A percentile compares a stretch with the other conserved stretches of the same genome.
phyloP scores from a whole-genome alignment of 1,284 basidiomycete genomes.

The Cryptococcus depauperatus region DNA sequence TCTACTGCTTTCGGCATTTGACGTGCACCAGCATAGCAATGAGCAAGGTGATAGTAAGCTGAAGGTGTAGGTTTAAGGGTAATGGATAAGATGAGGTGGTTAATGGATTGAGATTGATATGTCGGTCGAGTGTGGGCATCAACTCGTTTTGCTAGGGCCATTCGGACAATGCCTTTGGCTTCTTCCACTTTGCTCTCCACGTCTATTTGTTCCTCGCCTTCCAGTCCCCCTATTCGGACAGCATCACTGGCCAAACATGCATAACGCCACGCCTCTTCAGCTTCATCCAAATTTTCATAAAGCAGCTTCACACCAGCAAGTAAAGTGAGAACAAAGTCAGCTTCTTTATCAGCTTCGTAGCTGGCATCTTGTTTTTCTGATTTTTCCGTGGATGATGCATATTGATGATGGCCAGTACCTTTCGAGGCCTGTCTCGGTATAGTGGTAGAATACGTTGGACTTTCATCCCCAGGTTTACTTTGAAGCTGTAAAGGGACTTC shows the following conservation, averaged over 20 bases:
- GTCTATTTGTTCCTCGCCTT: slow-evolving; percentile 2
- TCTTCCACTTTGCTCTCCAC: slow-evolving; percentile 35
- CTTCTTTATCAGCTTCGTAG: slow-evolving; percentile 51
- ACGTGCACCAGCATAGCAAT: slow-evolving; percentile 64
- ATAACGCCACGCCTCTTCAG: slow-evolving; percentile 43
- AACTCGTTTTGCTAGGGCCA: slow-evolving; percentile 52
- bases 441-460: slow-evolving; percentile 17
- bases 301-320: slow-evolving; percentile 68
- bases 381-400: slow-evolving; percentile 9
- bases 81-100: slow-evolving; percentile 54
- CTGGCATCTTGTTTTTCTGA: slow-evolving; percentile 36
- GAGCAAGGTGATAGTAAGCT: slow-evolving; percentile 69
- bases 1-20: slow-evolving; percentile 62
- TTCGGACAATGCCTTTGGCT: slow-evolving; percentile 42
- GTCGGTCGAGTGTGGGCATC: slow-evolving; percentile 56
- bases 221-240: slow-evolving; percentile 6
- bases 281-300: slow-evolving; percentile 46
- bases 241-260: slow-evolving; percentile 39
- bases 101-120: slow-evolving; percentile 56
- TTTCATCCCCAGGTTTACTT: slow-evolving; percentile 30
- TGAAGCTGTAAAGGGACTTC: slow-evolving; percentile 44
- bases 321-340: slow-evolving; percentile 65
- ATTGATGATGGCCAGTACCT: slow-evolving; percentile 9
- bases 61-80: slow-evolving; percentile 53
- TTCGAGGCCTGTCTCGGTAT: slow-evolving; percentile 10